Conservation (phyloP, 306 rosid species). For the Elaeagnus macrophylla region DNA sequence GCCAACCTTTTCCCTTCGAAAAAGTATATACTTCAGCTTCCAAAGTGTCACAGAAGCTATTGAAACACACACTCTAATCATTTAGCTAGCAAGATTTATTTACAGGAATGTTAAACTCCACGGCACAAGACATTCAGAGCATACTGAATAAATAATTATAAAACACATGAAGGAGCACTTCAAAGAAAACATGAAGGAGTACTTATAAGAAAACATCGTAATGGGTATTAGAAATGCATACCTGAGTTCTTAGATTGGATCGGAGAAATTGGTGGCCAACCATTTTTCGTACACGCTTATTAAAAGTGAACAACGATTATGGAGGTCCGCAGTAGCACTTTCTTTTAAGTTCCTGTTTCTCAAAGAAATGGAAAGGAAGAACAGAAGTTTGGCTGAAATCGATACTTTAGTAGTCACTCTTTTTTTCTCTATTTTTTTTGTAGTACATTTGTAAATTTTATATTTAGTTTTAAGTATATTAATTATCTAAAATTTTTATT, state of each 20-base stretch:
- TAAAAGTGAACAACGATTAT: not conserved
- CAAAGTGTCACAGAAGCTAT: conserved; percentile 1
- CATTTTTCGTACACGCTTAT: conserved; percentile 14
- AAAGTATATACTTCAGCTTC: not conserved
- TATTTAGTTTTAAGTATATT: too few species aligned
- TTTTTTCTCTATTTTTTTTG: too few species aligned
- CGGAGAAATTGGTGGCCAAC: conserved; percentile 32
- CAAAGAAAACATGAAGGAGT: too few species aligned
- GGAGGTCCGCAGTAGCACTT: not conserved
- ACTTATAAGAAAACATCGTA: not conserved
- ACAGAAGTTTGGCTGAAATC: too few species aligned
- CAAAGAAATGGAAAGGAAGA: too few species aligned
- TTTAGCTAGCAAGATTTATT: not conserved
- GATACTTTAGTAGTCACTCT: too few species aligned
- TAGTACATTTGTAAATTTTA: too few species aligned
- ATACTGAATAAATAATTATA: not conserved
- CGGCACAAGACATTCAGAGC: not conserved
- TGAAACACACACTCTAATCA: not conserved
- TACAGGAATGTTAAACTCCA: not conserved
- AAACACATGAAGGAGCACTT: not conserved
- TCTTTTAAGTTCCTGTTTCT: too few species aligned
- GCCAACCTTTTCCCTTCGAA: conserved; percentile 7
- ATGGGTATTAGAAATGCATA: conserved; percentile 3
- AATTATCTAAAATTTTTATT: too few species aligned
- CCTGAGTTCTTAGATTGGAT: conserved; percentile 34